Percentiles rank a stretch among this genome's conserved stretches.
These are phyloP conservation scores for Aspergillus fijiensis DNA, from an alignment of 2,329 filamentous ascomycete genomes.

Conservation along the genomic window DNA sequence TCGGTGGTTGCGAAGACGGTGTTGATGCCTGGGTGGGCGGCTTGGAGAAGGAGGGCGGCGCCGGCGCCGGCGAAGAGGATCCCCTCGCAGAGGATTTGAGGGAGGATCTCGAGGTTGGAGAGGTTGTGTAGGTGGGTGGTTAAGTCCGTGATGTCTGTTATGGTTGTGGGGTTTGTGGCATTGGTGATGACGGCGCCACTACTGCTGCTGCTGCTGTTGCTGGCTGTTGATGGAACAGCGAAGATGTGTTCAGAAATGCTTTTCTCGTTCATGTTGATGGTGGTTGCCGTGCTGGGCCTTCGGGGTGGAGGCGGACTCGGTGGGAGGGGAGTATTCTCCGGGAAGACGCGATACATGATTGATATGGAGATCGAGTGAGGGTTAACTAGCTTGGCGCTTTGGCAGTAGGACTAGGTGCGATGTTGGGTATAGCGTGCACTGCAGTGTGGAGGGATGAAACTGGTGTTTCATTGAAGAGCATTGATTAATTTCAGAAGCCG, in stretches of 20 bases:
- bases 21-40: slow-evolving; percentile 27
- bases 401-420: background rate
- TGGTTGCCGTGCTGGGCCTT: background rate
- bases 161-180: background rate
- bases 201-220: background rate
- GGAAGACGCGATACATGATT: background rate
- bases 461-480: background rate
- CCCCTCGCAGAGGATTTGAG: slow-evolving; percentile 37
- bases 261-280: slow-evolving; percentile 15
- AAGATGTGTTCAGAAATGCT: slow-evolving; percentile 11
- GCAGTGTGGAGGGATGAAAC: background rate
- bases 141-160: slow-evolving; percentile 13
- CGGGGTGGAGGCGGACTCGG: background rate
- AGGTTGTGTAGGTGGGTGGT: slow-evolving; percentile 29
- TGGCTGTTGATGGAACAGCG: slow-evolving; percentile 16
- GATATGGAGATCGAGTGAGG: background rate
- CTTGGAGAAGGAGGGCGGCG: slow-evolving; percentile 36
- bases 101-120: slow-evolving; percentile 35
- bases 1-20: slow-evolving; percentile 11
- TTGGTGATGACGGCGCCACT: background rate
- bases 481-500: background rate
- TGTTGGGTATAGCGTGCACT: background rate
- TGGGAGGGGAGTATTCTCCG: background rate
- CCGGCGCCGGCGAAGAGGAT: slow-evolving; percentile 38
- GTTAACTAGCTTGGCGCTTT: background rate